phyloP scores from a whole-genome alignment of 2,329 filamentous ascomycete genomes.

The Paraphoma chrysanthemicola region DNA sequence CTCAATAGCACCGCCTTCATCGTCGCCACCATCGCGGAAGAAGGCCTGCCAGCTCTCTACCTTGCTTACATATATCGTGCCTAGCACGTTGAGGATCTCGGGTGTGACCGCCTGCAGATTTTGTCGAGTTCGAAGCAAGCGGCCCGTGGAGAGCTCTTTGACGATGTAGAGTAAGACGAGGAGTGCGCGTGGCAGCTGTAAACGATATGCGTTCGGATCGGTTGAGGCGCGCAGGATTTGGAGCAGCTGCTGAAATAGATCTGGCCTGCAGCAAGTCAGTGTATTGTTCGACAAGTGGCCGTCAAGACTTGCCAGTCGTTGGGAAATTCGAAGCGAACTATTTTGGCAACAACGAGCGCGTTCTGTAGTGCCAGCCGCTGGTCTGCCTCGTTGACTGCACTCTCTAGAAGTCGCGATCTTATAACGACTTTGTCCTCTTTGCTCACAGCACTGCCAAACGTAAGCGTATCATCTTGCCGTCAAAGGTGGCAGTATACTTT shows the following conservation, averaged over 20 bases:
- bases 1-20: slow-evolving; percentile 65
- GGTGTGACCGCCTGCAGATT: slow-evolving; percentile 80
- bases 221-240: slow-evolving; percentile 66
- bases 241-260: slow-evolving; percentile 49
- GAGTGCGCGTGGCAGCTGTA: slow-evolving; percentile 75
- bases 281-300: slow-evolving; percentile 14
- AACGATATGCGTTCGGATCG: slow-evolving; percentile 62
- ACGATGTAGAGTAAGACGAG: slow-evolving; percentile 83
- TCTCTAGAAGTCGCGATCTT: slow-evolving; percentile 75
- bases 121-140: slow-evolving; percentile 75
- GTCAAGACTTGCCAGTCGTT: slow-evolving; percentile 70
- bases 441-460: slow-evolving; percentile 58
- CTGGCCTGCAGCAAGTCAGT: slow-evolving; percentile 34
- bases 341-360: slow-evolving; percentile 84
- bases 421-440: slow-evolving; percentile 79
- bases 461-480: too few relatives aligned
- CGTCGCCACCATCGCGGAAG: slow-evolving; percentile 64
- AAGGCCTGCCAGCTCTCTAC: slow-evolving; percentile 72
- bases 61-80: slow-evolving; percentile 78
- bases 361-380: slow-evolving; percentile 83
- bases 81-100: slow-evolving; percentile 82
- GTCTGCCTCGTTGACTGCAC: slow-evolving; percentile 78
- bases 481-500: slow-evolving; percentile 53
- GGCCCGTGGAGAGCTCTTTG: slow-evolving; percentile 86
- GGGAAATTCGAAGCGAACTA: slow-evolving; percentile 88